Base-by-base conservation (phyloP, 192 early-diverging fungal species). In the Allomyces macrogynus region DNA sequence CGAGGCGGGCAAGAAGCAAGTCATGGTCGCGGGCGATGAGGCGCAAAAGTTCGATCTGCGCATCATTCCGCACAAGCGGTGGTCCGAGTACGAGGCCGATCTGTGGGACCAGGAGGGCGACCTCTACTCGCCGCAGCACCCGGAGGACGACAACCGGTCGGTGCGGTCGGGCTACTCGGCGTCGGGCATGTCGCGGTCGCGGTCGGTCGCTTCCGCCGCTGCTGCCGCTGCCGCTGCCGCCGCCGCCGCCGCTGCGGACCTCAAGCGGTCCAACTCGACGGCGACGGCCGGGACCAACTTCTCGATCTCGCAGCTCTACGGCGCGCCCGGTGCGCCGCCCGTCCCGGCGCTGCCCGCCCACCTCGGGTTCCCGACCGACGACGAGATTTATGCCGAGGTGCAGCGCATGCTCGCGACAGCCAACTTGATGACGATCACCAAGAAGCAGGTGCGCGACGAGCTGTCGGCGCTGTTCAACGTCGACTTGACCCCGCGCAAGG, bases 71-170 rank as follows among this genome's bases (percentile, higher is more conserved):
- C 80, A 78, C 70, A 85, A 83, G 78, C 84, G 80, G 61, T 90
- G 88, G 88, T 80, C 87, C 4, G 85, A 90, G 63, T 90, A 88
- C 63, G 88, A 90, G 71, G 75, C 78, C 70, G 85, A 82, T 70
- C 27, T 86, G 27, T 86, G 84, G 86, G 86, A 86, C 62, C 76
- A 76, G 1, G 74, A 20, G 16, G 16, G 20, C 49, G 81, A 82
- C 65, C 74, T 75, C 5, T 40, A 40, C 7, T 57, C 49, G 49
- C 16, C 49, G 16, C 16, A 57, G 12, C 49, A 57, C 49, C 16
- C 49, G 1, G 12, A 14, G 49, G 16, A 57, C 12, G 12, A 57
- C 49, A 57, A n/a, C 49, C 16, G 49, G 67, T 61, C 57, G 64
- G 63, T 40, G 67, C 68, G 22, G 18, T 68, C 40, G 69, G 71